Conservation (phyloP, 345 rosid genomes). For the Eucalyptus pauciflora region DNA sequence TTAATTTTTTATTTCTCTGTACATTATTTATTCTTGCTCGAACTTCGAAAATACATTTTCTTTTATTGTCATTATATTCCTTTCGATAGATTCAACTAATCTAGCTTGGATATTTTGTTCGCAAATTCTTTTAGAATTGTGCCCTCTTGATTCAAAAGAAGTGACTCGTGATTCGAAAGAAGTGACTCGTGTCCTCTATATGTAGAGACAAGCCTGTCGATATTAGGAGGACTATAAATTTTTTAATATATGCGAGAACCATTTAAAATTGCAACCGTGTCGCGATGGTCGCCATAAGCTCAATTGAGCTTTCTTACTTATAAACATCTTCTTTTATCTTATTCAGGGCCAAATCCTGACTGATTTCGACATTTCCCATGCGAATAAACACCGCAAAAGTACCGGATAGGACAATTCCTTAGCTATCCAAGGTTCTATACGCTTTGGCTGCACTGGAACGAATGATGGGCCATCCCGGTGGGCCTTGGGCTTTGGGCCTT, state of each 20-base stretch:
- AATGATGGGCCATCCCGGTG: neutral
- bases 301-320: neutral
- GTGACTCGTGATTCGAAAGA: neutral
- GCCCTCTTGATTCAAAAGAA: neutral
- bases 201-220: neutral
- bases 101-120: neutral
- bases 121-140: neutral
- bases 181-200: neutral
- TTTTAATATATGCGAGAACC: neutral
- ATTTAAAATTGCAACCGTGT: neutral
- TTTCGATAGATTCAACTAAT: neutral
- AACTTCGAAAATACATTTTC: neutral
- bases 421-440: neutral
- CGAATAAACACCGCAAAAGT: neutral
- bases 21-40: neutral
- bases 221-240: fast-evolving
- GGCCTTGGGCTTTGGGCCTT: neutral
- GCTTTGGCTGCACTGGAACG: neutral
- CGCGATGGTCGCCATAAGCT: neutral
- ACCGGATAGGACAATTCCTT: neutral
- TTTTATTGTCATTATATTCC: neutral
- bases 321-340: neutral
- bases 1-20: too few species aligned
- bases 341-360: neutral
- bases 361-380: neutral